Conservation (phyloP, 148 eudicot genomes). For the Chenopodium quinoa region DNA sequence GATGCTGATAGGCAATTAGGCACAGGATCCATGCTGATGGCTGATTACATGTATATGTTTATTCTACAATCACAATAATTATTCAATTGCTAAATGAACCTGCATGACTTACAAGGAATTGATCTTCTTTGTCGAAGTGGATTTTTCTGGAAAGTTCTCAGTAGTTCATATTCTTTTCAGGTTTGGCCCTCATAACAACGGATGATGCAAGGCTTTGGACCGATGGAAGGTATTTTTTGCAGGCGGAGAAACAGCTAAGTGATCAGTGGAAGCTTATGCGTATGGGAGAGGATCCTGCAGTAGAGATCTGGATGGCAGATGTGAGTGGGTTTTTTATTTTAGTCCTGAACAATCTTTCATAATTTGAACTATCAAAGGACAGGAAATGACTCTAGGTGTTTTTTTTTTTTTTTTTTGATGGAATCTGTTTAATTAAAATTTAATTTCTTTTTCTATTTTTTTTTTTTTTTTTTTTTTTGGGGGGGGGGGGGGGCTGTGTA, state of each 20-base stretch:
- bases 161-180: slow-evolving; percentile 30
- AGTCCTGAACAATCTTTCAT: not conserved
- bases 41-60: not conserved
- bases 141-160: slow-evolving; percentile 4
- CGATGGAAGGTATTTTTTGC: slow-evolving; percentile 92
- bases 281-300: slow-evolving; percentile 76
- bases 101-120: not conserved
- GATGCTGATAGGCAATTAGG: not conserved
- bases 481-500: too few species aligned
- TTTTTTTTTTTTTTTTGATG: too few species aligned
- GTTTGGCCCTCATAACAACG: slow-evolving; percentile 81
- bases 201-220: slow-evolving; percentile 92
- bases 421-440: too few species aligned
- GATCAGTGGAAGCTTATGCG: slow-evolving; percentile 95
- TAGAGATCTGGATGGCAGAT: slow-evolving; percentile 84
- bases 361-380: not conserved
- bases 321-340: slow-evolving; percentile 45
- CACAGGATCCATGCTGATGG: not conserved
- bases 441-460: too few species aligned
- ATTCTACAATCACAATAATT: not conserved
- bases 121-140: not conserved
- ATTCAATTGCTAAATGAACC: not conserved
- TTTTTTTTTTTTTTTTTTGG: too few species aligned
- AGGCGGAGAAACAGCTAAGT: slow-evolving; percentile 68
- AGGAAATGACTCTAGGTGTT: not conserved